A percentile compares a stretch with the other conserved stretches of the same genome.
phyloP scores from a whole-genome alignment of 306 rosid genomes.

The Vigna radiata region DNA sequence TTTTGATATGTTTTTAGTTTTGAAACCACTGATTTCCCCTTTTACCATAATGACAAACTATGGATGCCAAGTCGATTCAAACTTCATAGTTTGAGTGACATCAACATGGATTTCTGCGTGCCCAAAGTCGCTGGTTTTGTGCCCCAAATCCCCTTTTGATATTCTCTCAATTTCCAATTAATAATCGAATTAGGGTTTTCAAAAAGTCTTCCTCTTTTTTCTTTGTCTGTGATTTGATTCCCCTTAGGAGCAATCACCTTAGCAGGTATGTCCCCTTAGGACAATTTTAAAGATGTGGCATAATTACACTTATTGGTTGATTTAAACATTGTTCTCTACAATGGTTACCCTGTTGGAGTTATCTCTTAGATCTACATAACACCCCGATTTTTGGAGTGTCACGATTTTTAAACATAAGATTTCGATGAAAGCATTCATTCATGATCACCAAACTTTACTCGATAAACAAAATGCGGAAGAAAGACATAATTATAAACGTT shows the following conservation, averaged over 20 bases:
- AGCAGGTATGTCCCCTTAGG: too few species aligned
- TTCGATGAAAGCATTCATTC: too few species aligned
- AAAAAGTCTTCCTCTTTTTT: constrained; percentile 31
- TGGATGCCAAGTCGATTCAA: not conserved
- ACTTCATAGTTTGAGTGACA: constrained; percentile 10
- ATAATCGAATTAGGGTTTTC: constrained; percentile 44
- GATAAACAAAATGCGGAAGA: too few species aligned
- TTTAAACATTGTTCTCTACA: constrained; percentile 12
- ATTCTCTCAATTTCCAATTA: constrained; percentile 9
- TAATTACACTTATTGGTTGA: not conserved
- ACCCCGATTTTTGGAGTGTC: too few species aligned
- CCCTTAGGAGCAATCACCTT: too few species aligned
- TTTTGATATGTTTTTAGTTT: too few species aligned
- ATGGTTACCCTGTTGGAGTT: not conserved
- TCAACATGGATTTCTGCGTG: constrained; percentile 47
- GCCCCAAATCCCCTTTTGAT: constrained; percentile 16
- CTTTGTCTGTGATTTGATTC: not conserved
- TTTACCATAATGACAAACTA: too few species aligned
- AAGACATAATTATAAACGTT: too few species aligned
- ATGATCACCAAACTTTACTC: too few species aligned
- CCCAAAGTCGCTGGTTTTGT: constrained; percentile 47
- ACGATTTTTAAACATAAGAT: too few species aligned
- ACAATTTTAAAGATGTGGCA: not conserved
- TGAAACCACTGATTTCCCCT: too few species aligned
- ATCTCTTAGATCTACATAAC: not conserved